Evolutionary conservation across 2,329 filamentous ascomycete genomes (phyloP).

Genomic region (Pseudomassariella vexata): DNA sequence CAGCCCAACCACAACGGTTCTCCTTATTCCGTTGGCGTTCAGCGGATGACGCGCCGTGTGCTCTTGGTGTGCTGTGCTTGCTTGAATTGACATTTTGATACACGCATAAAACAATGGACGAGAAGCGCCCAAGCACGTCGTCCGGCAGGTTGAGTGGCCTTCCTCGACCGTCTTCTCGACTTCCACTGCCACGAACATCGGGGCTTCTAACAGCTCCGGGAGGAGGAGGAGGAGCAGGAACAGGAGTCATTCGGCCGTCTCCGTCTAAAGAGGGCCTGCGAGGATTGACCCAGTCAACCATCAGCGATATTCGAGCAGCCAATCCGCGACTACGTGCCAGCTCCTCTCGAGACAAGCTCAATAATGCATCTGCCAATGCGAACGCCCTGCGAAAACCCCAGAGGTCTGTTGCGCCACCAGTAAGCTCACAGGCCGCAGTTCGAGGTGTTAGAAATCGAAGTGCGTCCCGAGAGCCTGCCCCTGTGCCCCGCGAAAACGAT

Average conservation of each 20-base stretch:
- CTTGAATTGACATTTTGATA: slow-evolving; percentile 4
- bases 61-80: not conserved
- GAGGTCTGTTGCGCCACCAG: slow-evolving; percentile 13
- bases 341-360: slow-evolving; percentile 21
- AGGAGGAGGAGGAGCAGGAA: slow-evolving; percentile 2
- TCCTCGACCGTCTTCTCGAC: slow-evolving; percentile 24
- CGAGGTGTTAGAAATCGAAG: slow-evolving; percentile 15
- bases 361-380: no score
- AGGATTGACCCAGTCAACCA: slow-evolving; percentile 12
- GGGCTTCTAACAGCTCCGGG: slow-evolving; percentile 13
- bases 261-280: slow-evolving; percentile 8
- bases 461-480: slow-evolving; percentile 12
- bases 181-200: slow-evolving; percentile 22
- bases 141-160: slow-evolving; percentile 16
- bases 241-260: slow-evolving; percentile 10
- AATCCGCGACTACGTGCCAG: slow-evolving; percentile 18
- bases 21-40: no score
- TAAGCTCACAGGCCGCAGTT: slow-evolving; percentile 15
- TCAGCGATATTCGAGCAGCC: slow-evolving; percentile 9
- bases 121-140: slow-evolving; percentile 13
- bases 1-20: no score
- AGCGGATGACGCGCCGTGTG: slow-evolving; percentile 15
- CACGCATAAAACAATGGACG: slow-evolving; percentile 15
- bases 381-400: slow-evolving; percentile 17
- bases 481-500: slow-evolving; percentile 7